Evolutionary conservation across 352 stramenopile species (phyloP).

Genomic region (Pythium periplocum): DNA sequence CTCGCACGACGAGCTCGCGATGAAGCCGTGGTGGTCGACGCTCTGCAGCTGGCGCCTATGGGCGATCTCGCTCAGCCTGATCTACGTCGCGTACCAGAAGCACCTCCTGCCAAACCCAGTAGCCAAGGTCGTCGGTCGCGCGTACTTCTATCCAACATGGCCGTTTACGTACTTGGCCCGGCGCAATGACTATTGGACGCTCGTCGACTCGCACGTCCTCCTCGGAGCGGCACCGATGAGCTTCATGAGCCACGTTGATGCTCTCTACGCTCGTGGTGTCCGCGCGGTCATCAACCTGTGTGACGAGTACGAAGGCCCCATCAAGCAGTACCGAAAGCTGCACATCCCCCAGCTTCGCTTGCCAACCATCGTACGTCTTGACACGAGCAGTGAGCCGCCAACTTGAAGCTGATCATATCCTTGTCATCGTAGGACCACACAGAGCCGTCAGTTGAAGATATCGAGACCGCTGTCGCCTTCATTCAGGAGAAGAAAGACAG

Average conservation of each 20-base stretch:
- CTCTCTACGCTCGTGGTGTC: conserved; percentile 73
- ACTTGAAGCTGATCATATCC: conserved; percentile 5
- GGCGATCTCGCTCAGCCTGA: conserved; percentile 25
- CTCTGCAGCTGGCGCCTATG: conserved; percentile 19
- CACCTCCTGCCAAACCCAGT: conserved; percentile 79
- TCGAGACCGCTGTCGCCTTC: conserved; percentile 82
- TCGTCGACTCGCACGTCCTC: conserved; percentile 90
- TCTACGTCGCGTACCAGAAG: conserved; percentile 89
- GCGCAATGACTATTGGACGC: conserved; percentile 87
- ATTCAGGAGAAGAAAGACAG: conserved; percentile 82
- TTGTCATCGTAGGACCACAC: conserved; percentile 62
- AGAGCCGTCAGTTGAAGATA: conserved; percentile 62
- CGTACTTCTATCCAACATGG: conserved; percentile 92
- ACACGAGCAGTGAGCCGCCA: not conserved
- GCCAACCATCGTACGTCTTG: conserved; percentile 87
- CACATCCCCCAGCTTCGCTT: conserved; percentile 88
- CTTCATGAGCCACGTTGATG: conserved; percentile 83
- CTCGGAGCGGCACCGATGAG: conserved; percentile 90
- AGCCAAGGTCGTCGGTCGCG: conserved; percentile 66
- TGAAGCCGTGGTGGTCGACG: conserved; percentile 18
- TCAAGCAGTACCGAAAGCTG: conserved; percentile 79
- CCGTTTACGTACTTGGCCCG: conserved; percentile 88
- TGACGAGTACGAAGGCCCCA: conserved; percentile 92
- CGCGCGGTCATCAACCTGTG: conserved; percentile 94
- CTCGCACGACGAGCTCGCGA: conserved; percentile 6